These are phyloP conservation scores for Talaromyces sp. DNA, from an alignment of 2,329 filamentous ascomycete species.

Conservation along the genomic window DNA sequence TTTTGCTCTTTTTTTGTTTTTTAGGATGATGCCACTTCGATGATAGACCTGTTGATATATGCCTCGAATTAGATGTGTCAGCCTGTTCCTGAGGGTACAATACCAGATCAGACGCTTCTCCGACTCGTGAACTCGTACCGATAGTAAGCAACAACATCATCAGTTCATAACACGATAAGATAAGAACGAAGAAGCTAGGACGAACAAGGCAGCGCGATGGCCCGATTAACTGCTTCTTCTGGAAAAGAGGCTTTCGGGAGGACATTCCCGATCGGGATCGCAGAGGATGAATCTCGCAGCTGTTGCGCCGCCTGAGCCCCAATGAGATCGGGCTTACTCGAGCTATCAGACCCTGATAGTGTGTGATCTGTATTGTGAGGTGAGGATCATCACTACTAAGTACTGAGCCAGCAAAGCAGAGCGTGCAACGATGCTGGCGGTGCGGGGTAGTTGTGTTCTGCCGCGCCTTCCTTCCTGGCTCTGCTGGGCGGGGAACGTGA, in stretches of 20 bases:
- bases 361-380: neutral
- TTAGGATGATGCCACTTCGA: too few species aligned
- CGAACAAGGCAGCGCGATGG: neutral
- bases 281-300: neutral
- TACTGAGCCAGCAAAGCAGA: neutral
- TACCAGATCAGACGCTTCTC: too few species aligned
- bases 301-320: neutral
- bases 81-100: too few species aligned
- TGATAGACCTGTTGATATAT: too few species aligned
- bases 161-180: neutral
- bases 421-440: neutral
- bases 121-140: too few species aligned
- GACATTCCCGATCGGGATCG: constrained; percentile 8
- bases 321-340: neutral
- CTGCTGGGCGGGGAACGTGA: neutral
- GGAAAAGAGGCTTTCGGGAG: constrained; percentile 3
- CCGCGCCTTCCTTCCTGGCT: neutral
- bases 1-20: too few species aligned
- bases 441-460: neutral
- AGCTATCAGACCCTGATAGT: neutral
- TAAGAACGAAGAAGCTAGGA: neutral
- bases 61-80: too few species aligned
- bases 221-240: constrained; percentile 8
- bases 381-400: too few species aligned
- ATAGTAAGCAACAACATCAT: too few species aligned